Evolutionary conservation across 2,329 filamentous ascomycete species (phyloP).

Genomic region (Aspergillus neotritici): DNA sequence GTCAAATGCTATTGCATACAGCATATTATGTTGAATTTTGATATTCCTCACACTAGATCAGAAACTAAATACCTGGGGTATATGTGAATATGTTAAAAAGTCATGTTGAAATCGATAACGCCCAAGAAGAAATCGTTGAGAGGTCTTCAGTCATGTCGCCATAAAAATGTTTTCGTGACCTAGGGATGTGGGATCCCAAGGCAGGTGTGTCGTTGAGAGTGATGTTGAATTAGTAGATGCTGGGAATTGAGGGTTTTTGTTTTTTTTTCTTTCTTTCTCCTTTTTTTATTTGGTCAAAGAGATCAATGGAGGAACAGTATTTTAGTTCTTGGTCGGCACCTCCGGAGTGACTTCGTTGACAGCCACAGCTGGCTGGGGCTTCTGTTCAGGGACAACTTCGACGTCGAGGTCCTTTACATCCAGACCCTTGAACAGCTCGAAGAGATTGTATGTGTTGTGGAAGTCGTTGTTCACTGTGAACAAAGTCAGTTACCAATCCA

Average conservation of each 20-base stretch:
- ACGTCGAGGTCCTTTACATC: constrained; percentile 33
- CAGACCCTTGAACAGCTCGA: constrained; percentile 77
- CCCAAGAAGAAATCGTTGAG: constrained; percentile 39
- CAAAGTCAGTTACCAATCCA: constrained; percentile 17
- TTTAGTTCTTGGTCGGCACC: constrained; percentile 19
- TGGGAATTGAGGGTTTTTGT: too few relatives aligned
- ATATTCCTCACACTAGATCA: constrained; percentile 20
- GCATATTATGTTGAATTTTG: constrained; percentile 2
- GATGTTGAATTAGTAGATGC: constrained; percentile 31
- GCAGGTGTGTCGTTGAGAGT: constrained; percentile 32
- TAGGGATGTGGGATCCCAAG: constrained; percentile 8
- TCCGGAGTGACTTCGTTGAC: constrained; percentile 11
- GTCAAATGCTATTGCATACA: background rate
- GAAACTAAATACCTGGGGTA: constrained; percentile 28
- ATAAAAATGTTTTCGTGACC: constrained; percentile 25
- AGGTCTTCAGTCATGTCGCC: constrained; percentile 38
- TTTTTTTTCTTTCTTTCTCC: too few relatives aligned
- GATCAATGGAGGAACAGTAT: too few relatives aligned
- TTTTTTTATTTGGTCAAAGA: too few relatives aligned
- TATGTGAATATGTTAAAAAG: constrained; percentile 24
- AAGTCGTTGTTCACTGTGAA: constrained; percentile 89
- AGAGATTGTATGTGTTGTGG: constrained; percentile 75
- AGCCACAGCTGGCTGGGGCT: constrained; percentile 19
- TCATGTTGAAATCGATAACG: constrained; percentile 37
- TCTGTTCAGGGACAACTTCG: constrained; percentile 21